Evolutionary conservation across 2,329 filamentous ascomycete species (phyloP).

Genomic region (Fusarium dimerum): DNA sequence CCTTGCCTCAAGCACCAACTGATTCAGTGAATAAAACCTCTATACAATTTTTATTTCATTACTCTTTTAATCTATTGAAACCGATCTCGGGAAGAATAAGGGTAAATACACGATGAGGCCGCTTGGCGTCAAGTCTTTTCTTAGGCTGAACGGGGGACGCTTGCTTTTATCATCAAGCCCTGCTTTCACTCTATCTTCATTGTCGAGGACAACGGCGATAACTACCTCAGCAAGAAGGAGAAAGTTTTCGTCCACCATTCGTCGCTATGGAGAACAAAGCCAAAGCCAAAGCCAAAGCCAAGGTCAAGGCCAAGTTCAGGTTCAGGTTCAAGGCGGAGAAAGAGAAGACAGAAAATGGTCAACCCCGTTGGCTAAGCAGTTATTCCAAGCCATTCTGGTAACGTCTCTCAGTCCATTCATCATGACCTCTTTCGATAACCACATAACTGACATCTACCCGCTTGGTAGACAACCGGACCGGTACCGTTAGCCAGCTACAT

Average conservation of each 20-base stretch:
- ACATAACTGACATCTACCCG: neutral
- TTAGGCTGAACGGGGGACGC: slow-evolving; percentile 12
- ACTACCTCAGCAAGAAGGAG: slow-evolving; percentile 1
- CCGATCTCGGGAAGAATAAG: neutral
- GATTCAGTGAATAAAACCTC: too few species aligned
- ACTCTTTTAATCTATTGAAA: neutral
- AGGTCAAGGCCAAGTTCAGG: neutral
- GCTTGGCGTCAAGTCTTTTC: slow-evolving; percentile 9
- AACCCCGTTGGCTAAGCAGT: slow-evolving; percentile 84
- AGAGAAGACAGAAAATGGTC: slow-evolving; percentile 72
- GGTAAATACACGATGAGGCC: slow-evolving; percentile 21
- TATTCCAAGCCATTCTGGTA: slow-evolving; percentile 85
- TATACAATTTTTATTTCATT: neutral
- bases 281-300: too few species aligned
- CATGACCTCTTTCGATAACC: neutral
- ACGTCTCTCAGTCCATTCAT: neutral
- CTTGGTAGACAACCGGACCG: slow-evolving; percentile 71
- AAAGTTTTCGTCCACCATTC: slow-evolving; percentile 28
- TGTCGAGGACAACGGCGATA: too few species aligned
- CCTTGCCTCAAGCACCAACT: too few species aligned
- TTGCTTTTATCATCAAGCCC: slow-evolving; percentile 8
- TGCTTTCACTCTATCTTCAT: too few species aligned
- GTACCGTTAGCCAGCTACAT: slow-evolving; percentile 93
- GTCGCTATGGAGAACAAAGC: slow-evolving; percentile 13
- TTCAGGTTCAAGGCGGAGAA: too few species aligned